Evolutionary conservation across 352 stramenopile genomes (phyloP).

Genomic region (Pythium sp.): DNA sequence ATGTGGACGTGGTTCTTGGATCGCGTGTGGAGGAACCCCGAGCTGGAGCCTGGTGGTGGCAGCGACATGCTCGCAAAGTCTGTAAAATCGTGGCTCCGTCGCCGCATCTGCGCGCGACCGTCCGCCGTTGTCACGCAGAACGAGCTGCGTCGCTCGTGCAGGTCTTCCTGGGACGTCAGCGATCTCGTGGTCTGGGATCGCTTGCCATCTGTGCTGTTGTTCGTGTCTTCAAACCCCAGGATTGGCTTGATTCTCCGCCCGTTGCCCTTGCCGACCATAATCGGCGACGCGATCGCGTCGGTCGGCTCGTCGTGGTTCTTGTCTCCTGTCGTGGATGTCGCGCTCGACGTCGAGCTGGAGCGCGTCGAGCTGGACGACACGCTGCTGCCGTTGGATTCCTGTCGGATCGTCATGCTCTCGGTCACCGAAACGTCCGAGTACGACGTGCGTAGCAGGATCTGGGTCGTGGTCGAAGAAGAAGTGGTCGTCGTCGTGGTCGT

Average conservation of each 20-base stretch:
- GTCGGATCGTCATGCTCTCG: neutral
- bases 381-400: neutral
- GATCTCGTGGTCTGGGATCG: conserved; percentile 21
- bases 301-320: conserved; percentile 17
- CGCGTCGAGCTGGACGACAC: neutral
- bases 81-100: conserved; percentile 46
- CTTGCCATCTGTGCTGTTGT: conserved; percentile 20
- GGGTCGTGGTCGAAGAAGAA: neutral
- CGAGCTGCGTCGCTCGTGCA: conserved; percentile 34
- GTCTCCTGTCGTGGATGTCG: neutral
- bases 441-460: neutral
- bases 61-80: conserved; percentile 29
- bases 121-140: conserved; percentile 46
- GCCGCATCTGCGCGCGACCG: conserved; percentile 36
- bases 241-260: conserved; percentile 12
- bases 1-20: conserved; percentile 50
- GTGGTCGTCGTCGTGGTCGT: neutral
- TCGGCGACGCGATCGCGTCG: conserved; percentile 17
- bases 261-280: conserved; percentile 6
- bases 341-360: conserved; percentile 1
- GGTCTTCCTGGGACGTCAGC: conserved; percentile 37
- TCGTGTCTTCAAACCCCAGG: conserved; percentile 17
- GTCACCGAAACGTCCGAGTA: conserved; percentile 6
- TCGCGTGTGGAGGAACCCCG: conserved; percentile 13
- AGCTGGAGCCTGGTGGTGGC: conserved; percentile 15